These are phyloP conservation scores for Solanum clarkiae DNA, from an alignment of 257 asterid genomes.

Conservation along the genomic window DNA sequence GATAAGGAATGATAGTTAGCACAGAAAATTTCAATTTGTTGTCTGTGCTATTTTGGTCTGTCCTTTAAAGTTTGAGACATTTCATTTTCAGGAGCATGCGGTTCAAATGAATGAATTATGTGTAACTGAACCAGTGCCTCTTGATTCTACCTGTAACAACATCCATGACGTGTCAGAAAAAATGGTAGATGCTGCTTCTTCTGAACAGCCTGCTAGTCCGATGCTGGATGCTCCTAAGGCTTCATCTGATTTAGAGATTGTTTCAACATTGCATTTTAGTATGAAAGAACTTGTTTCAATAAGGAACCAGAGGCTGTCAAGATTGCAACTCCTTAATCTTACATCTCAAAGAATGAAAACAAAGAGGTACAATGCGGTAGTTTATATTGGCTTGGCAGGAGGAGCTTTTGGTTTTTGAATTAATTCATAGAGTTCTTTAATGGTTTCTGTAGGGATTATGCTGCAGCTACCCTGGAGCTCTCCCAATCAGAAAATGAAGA, in stretches of 20 bases:
- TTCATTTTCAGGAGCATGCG: conserved; percentile 19
- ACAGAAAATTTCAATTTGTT: neutral
- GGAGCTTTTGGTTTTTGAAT: neutral
- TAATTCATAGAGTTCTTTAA: neutral
- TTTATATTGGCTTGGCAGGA: neutral
- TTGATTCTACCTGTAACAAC: conserved; percentile 19
- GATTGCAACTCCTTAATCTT: conserved; percentile 25
- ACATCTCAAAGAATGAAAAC: conserved; percentile 32
- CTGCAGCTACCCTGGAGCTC: conserved; percentile 79
- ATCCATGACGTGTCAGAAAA: conserved; percentile 13
- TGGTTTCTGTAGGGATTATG: conserved; percentile 37
- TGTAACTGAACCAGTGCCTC: conserved; percentile 14
- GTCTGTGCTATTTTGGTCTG: neutral
- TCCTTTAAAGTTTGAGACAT: conserved; percentile 6
- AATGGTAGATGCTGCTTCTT: conserved; percentile 17
- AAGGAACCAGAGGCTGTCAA: conserved; percentile 58
- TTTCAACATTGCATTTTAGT: conserved; percentile 70
- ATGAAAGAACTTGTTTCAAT: conserved; percentile 52
- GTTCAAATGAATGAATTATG: conserved; percentile 18
- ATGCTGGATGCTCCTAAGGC: conserved; percentile 32
- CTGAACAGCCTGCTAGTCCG: conserved; percentile 25
- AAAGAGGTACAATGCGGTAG: conserved; percentile 31
- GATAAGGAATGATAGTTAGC: neutral
- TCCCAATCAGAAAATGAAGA: conserved; percentile 53
- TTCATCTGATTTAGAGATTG: conserved; percentile 40